phyloP scores from a whole-genome alignment of 306 rosid species.

The Inga leiocalycina region DNA sequence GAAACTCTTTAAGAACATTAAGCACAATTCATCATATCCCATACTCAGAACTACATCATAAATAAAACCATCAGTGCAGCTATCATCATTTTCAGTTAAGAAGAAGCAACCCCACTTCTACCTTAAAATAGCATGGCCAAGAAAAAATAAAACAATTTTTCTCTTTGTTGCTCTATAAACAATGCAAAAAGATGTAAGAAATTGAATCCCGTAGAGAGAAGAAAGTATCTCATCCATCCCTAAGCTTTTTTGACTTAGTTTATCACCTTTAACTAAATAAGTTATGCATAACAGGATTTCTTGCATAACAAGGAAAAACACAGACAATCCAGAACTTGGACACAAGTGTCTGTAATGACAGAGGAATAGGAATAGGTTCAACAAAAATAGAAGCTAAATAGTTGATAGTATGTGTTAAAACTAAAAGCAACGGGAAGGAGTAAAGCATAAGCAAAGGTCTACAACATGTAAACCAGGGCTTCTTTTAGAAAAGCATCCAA shows the following conservation, averaged over 20 bases:
- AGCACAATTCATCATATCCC: conserved; percentile 21
- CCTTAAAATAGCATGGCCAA: background rate
- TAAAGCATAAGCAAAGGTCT: background rate
- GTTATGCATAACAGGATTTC: conserved; percentile 4
- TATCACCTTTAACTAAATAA: conserved; percentile 12
- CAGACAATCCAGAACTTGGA: conserved; percentile 23
- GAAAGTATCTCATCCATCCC: conserved; percentile 12
- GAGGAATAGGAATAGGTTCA: background rate
- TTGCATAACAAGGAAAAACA: conserved; percentile 27
- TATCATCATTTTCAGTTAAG: background rate
- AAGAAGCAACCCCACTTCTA: background rate
- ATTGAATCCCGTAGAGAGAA: background rate
- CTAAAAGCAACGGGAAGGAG: background rate
- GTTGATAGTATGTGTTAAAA: background rate
- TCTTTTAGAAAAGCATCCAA: background rate
- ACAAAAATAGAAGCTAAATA: conserved; percentile 3
- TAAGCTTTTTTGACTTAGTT: background rate
- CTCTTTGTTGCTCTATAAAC: background rate
- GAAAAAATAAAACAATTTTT: background rate
- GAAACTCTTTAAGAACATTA: conserved; percentile 1
- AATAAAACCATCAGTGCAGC: conserved; percentile 2
- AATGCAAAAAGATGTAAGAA: background rate
- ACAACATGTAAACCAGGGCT: background rate
- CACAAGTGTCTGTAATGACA: background rate
- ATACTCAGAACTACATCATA: background rate